Base-by-base conservation (phyloP, 1,284 basidiomycete genomes). In the Sanghuangporus weigelae region DNA sequence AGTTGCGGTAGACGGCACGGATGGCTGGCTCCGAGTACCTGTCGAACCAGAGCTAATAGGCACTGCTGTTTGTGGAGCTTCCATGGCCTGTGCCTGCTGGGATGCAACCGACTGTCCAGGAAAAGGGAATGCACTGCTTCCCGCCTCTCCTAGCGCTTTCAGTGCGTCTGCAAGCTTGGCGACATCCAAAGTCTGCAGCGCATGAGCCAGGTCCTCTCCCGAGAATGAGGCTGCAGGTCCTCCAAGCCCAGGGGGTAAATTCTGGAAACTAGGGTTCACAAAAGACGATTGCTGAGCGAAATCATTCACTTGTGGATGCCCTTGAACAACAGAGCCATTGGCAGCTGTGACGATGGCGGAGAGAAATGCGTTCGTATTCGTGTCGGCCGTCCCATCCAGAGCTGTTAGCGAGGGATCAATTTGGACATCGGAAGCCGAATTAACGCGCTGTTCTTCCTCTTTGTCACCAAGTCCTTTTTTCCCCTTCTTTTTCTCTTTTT, bases 151-250 rank as follows among this genome's bases (percentile, higher is more conserved):
- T 0, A 90, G 75, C 5, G 82, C 81, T 71, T 83, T 85, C 60
- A 91, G 75, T 16, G 85, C 85, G 55, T 78, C 81, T 0, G 86
- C 82, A 63, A 92, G 81, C 73, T 86, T 89, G 57, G 84, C 78
- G 57, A 90, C 77, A 68, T 92, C 90, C 66, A 91, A 76, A 60
- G 85, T 82, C 70, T 91, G 88, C 57, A 92, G 72, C 16, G 83
- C 84, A 48, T 84, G 86, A 51, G 91, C 73, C 50, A 92, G 80
- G 60, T 90, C 87, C 63, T 92, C 90, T 69, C 60, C 57, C 16
- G 65, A 57, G 31, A 61, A 54, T n/a, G 64, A 62, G 7, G 40
- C 35, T 31, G 56, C 59, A 11, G 26, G 40, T 4, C 54, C 50
- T 38, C 46, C 58, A 11, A 59, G 58, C 3, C 49, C 53, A 53